Conservation (phyloP, 225 moss, liverwort and hornwort genomes). For the Thuidium tamariscinum region DNA sequence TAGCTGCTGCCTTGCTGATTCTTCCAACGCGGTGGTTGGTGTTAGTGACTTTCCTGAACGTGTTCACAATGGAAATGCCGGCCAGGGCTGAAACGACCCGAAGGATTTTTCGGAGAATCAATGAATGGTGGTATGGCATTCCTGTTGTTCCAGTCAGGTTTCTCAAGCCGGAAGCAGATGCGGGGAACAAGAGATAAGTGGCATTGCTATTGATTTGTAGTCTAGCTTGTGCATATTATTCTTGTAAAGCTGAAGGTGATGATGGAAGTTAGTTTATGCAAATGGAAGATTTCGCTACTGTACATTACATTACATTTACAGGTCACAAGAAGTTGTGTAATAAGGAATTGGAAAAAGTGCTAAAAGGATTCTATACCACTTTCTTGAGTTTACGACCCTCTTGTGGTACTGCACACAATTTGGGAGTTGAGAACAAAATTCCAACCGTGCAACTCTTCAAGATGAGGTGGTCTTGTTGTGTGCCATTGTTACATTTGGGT, state of each 20-base stretch:
- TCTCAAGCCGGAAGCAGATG: constrained; percentile 33
- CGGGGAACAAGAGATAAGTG: neutral
- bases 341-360: neutral
- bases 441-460: neutral
- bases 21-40: constrained; percentile 60
- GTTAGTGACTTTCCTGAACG: constrained; percentile 51
- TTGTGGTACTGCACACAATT: neutral
- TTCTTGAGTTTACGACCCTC: neutral
- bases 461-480: neutral
- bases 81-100: constrained; percentile 53
- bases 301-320: neutral
- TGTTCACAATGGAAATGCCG: constrained; percentile 64
- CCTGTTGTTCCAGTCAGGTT: constrained; percentile 84
- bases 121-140: constrained; percentile 95
- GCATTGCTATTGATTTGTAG: neutral
- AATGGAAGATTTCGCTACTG: neutral
- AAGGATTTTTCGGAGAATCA: constrained; percentile 43
- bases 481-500: neutral
- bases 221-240: constrained; percentile 21
- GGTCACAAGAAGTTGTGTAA: neutral
- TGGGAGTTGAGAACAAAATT: neutral
- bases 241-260: neutral
- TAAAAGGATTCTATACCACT: neutral
- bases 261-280: neutral
- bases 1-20: constrained; percentile 39